A percentile compares a stretch with the other conserved stretches of the same genome.
phyloP scores from a whole-genome alignment of 345 rosid genomes.

The Gossypium turneri region DNA sequence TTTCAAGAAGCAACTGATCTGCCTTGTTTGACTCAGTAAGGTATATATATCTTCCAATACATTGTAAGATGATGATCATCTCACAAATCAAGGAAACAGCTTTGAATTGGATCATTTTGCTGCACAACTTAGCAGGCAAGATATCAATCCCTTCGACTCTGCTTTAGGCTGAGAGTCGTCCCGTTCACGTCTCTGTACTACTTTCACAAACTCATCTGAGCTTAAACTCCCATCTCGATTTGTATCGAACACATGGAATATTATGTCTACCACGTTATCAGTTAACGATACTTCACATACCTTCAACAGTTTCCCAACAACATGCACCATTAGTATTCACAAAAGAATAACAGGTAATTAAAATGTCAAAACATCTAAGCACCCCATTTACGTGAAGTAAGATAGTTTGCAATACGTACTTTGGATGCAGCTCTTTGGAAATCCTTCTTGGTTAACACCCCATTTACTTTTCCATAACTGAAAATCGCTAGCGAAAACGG shows the following conservation, averaged over 20 bases:
- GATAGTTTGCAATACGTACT: slow-evolving; percentile 19
- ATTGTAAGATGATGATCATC: neutral
- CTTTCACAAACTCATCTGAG: slow-evolving; percentile 52
- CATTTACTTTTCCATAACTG: slow-evolving; percentile 54
- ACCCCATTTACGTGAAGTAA: no score
- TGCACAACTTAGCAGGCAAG: slow-evolving; percentile 38
- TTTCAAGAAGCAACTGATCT: neutral
- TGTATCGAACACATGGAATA: slow-evolving; percentile 55
- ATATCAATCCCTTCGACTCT: slow-evolving; percentile 31
- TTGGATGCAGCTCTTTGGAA: slow-evolving; percentile 68
- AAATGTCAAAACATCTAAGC: no score
- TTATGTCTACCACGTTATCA: slow-evolving; percentile 43
- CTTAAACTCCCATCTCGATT: slow-evolving; percentile 51
- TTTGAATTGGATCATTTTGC: slow-evolving; percentile 17
- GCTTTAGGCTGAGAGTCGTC: slow-evolving; percentile 26
- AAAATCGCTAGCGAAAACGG: slow-evolving; percentile 65
- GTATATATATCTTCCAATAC: no score
- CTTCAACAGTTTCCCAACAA: slow-evolving; percentile 19
- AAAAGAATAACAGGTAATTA: no score
- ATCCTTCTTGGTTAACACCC: slow-evolving; percentile 50
- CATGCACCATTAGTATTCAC: neutral
- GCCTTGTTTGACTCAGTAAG: neutral
- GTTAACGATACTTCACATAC: slow-evolving; percentile 52
- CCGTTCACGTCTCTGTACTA: slow-evolving; percentile 37
- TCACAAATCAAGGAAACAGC: neutral